Evolutionary conservation across 2,329 filamentous ascomycete genomes (phyloP).

Genomic region (Beauveria bassiana): DNA sequence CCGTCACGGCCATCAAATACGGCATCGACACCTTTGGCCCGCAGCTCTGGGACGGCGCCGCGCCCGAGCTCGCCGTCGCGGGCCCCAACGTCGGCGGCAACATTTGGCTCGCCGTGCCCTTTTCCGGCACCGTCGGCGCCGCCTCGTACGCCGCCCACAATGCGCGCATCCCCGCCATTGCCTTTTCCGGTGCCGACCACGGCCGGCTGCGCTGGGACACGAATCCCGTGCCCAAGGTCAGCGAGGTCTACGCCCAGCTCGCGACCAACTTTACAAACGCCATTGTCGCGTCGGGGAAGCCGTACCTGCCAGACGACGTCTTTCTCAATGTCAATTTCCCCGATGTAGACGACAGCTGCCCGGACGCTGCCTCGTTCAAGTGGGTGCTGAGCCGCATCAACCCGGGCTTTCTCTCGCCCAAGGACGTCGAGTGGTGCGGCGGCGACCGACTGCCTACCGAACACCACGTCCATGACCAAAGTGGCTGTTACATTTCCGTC

Average conservation of each 20-base stretch:
- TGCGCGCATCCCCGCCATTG: slow-evolving; percentile 55
- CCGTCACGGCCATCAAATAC: slow-evolving; percentile 49
- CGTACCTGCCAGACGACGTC: slow-evolving; percentile 53
- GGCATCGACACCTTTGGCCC: slow-evolving; percentile 51
- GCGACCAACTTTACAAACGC: slow-evolving; percentile 49
- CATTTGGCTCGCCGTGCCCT: slow-evolving; percentile 44
- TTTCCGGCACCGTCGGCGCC: slow-evolving; percentile 63
- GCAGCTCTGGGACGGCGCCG: slow-evolving; percentile 41
- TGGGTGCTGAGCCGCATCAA: slow-evolving; percentile 59
- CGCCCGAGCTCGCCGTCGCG: slow-evolving; percentile 55
- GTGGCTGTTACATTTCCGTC: slow-evolving; percentile 54
- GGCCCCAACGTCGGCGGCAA: slow-evolving; percentile 56
- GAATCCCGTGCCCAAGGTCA: slow-evolving; percentile 42
- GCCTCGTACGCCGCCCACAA: slow-evolving; percentile 49
- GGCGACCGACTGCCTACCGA: slow-evolving; percentile 50
- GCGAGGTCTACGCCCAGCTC: slow-evolving; percentile 56
- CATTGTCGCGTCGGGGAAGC: slow-evolving; percentile 47
- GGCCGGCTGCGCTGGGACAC: slow-evolving; percentile 47
- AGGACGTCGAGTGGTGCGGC: slow-evolving; percentile 53
- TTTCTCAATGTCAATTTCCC: slow-evolving; percentile 67
- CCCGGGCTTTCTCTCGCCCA: slow-evolving; percentile 40
- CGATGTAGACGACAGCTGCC: slow-evolving; percentile 42
- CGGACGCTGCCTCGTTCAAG: slow-evolving; percentile 44
- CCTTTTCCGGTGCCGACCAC: slow-evolving; percentile 52
- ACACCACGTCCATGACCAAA: slow-evolving; percentile 38